Conservation (phyloP, 495 filamentous ascomycete genomes). For the Xylaria grammica region DNA sequence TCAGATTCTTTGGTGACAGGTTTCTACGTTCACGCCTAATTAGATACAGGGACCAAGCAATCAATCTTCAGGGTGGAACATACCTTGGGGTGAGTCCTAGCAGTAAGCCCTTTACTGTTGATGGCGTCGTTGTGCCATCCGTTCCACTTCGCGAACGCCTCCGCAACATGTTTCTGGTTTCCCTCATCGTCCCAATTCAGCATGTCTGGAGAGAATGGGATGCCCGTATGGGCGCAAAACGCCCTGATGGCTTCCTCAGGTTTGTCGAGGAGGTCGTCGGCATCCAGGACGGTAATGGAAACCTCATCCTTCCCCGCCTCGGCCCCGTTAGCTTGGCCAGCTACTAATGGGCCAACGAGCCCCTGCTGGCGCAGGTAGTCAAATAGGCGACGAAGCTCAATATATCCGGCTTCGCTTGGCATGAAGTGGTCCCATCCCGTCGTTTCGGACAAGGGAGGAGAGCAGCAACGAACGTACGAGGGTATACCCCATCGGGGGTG, state of each 20-base stretch:
- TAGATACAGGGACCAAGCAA: neutral
- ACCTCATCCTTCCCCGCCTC: conserved; percentile 34
- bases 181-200: conserved; percentile 79
- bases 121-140: conserved; percentile 97
- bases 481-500: conserved; percentile 88
- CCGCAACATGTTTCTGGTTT: conserved; percentile 65
- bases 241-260: conserved; percentile 73
- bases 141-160: conserved; percentile 91
- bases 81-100: conserved; percentile 67
- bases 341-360: conserved; percentile 66
- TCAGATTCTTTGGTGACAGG: conserved; percentile 61
- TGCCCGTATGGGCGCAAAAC: conserved; percentile 78
- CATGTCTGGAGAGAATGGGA: conserved; percentile 75
- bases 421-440: conserved; percentile 89
- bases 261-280: conserved; percentile 88
- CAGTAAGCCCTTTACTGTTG: conserved; percentile 71
- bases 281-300: conserved; percentile 86
- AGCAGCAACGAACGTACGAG: conserved; percentile 93
- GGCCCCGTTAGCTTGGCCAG: conserved; percentile 41
- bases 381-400: conserved; percentile 82
- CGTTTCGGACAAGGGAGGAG: conserved; percentile 77
- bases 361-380: conserved; percentile 72
- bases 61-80: conserved; percentile 39
- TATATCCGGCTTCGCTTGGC: conserved; percentile 86
- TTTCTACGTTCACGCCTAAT: conserved; percentile 35